Conservation (phyloP, 257 asterid species). For the Solanum medicagineum region DNA sequence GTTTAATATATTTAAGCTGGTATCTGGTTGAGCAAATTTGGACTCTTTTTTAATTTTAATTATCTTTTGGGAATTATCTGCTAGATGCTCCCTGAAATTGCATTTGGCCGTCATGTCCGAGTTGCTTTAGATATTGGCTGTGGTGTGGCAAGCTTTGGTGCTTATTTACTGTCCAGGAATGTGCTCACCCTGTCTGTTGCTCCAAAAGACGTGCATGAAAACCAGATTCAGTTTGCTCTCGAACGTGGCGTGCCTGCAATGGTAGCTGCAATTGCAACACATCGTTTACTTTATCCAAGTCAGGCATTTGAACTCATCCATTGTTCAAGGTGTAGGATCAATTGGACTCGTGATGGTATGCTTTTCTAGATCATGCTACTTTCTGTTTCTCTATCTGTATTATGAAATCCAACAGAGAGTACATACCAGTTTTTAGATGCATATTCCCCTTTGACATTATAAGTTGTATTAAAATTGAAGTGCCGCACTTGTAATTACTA, state of each 20-base stretch:
- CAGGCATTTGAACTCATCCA: conserved; percentile 91
- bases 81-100: conserved; percentile 87
- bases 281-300: conserved; percentile 75
- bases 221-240: conserved; percentile 96
- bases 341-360: conserved; percentile 98
- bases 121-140: conserved; percentile 91
- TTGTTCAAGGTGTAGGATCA: conserved; percentile 90
- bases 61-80: not conserved
- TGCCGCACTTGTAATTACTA: not conserved
- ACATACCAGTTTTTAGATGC: not conserved
- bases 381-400: not conserved
- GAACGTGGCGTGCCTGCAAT: conserved; percentile 97
- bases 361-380: not conserved
- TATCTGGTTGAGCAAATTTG: not conserved
- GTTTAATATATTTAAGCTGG: not conserved
- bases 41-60: not conserved
- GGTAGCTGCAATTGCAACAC: conserved; percentile 83
- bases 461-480: not conserved
- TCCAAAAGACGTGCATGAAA: conserved; percentile 93
- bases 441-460: not conserved
- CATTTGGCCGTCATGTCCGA: conserved; percentile 77
- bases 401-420: not conserved
- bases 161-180: conserved; percentile 68
- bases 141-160: conserved; percentile 98
- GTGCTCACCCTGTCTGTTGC: conserved; percentile 82